Evolutionary conservation across 257 asterid genomes (phyloP).

Genomic region (Ligustrum vulgare): DNA sequence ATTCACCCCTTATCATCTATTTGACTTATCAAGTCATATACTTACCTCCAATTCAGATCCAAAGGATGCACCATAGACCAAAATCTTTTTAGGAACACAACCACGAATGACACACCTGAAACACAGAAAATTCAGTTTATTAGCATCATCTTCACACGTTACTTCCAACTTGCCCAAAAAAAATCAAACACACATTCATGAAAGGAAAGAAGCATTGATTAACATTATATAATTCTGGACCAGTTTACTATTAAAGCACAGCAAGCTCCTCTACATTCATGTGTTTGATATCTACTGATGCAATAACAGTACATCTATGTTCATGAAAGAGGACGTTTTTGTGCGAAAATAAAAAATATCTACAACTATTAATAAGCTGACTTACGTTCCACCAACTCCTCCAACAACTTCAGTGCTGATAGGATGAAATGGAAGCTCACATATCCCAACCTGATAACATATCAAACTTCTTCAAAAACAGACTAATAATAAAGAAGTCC

Average conservation of each 20-base stretch:
- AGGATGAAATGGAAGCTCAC: conserved; percentile 99
- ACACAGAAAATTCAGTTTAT: conserved; percentile 11
- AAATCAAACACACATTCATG: no score
- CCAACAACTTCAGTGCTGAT: conserved; percentile 88
- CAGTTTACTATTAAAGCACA: neutral
- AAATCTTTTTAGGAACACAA: conserved; percentile 97
- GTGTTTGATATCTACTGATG: no score
- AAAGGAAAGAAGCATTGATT: neutral
- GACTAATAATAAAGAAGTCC: neutral
- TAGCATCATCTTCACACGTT: no score
- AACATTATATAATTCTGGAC: neutral
- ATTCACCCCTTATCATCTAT: neutral
- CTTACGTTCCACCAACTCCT: conserved; percentile 99
- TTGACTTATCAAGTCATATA: neutral
- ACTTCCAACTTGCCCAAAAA: no score
- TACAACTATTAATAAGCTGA: conserved; percentile 3
- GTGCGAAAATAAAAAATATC: neutral
- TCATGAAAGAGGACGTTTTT: neutral
- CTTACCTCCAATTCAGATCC: conserved; percentile 97
- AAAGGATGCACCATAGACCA: conserved; percentile 93
- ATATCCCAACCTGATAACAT: conserved; percentile 74
- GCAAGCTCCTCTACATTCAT: neutral
- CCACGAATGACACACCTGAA: conserved; percentile 98
- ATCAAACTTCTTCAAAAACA: conserved; percentile 10
- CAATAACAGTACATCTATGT: neutral